Base-by-base conservation (phyloP, 108 stramenopile genomes). In the Nitzschia sp. region DNA sequence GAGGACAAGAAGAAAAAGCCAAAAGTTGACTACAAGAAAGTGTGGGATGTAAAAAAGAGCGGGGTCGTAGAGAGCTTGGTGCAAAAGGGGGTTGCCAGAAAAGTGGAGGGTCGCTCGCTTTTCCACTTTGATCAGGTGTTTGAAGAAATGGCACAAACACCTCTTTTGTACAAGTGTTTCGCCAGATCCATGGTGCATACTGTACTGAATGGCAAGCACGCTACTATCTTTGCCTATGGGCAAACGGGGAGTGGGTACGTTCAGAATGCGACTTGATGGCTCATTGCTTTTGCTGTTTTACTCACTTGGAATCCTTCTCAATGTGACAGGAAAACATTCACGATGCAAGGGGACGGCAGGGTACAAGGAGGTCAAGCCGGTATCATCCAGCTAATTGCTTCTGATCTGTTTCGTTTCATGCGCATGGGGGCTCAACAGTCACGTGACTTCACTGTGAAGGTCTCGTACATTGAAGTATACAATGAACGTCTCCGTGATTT, bases 401-500 rank as follows among this genome's bases (percentile, higher is more conserved):
- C 57, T 14, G 89, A 90, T 68, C 41, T 90, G 22, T 90, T 87
- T 58, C 77, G 75, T n/a, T 71, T 51, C 22, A 70, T 65, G 56
- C 1, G 50, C 15, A 53, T 67, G 41, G 73, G 65, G 42, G 44
- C 26, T 0, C 43, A 65, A 20, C 60, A 34, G 38, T 41, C 63
- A 26, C 53, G 69, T 50, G 70, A 84, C 0, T 77, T 62, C 40
- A 53, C n/a, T 9, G 57, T 78, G 60, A 76, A 65, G 22, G 70
- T 80, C 46, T 95, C 92, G 11, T 98, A 92, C 73, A 77, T 98
- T 57, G 98, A 98, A 79, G 91, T 98, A 8, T 98, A 98, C 80
- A 97, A 98, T 70, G 98, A 98, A 72, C 71, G 91, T 42, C 78
- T 98, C n/a, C 79, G 89, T n/a, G 98, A 98, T 78, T 78, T 98